A percentile compares a stretch with the other conserved stretches of the same genome.
Conservation (phyloP, 108 stramenopile genomes). For the Pseudonitzschia pungens region DNA sequence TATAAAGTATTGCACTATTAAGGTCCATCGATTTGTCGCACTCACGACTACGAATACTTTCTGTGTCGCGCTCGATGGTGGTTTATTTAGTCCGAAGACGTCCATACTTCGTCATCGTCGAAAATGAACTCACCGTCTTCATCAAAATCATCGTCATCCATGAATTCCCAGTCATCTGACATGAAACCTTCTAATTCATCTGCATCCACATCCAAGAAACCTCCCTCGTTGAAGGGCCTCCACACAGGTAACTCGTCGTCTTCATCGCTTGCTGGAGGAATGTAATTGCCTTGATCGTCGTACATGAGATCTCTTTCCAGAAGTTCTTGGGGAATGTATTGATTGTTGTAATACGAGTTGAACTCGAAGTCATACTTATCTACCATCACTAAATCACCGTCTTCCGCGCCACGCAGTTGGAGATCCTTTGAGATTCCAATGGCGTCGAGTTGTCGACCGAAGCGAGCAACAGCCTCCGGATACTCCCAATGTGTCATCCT, state of each 20-base stretch:
- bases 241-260: slow-evolving; percentile 54
- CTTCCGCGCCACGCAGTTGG: slow-evolving; percentile 66
- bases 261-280: slow-evolving; percentile 31
- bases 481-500: slow-evolving; percentile 96
- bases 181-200: slow-evolving; percentile 81
- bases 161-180: slow-evolving; percentile 78
- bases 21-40: no score
- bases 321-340: slow-evolving; percentile 84
- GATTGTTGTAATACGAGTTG: slow-evolving; percentile 74
- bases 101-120: slow-evolving; percentile 77
- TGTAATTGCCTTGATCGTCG: slow-evolving; percentile 42
- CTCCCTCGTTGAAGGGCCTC: slow-evolving; percentile 77
- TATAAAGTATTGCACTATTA: no score
- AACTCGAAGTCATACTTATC: slow-evolving; percentile 89
- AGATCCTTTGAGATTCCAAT: slow-evolving; percentile 80
- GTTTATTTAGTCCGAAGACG: background rate
- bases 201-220: slow-evolving; percentile 79
- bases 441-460: slow-evolving; percentile 86
- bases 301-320: slow-evolving; percentile 65
- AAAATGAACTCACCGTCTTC: slow-evolving; percentile 34
- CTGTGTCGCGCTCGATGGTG: no score
- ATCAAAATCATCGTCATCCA: slow-evolving; percentile 58
- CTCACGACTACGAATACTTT: no score
- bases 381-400: slow-evolving; percentile 92
- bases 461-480: slow-evolving; percentile 88